These are phyloP conservation scores for Penicillium crystallinum DNA, from an alignment of 495 filamentous ascomycete genomes.

Conservation along the genomic window DNA sequence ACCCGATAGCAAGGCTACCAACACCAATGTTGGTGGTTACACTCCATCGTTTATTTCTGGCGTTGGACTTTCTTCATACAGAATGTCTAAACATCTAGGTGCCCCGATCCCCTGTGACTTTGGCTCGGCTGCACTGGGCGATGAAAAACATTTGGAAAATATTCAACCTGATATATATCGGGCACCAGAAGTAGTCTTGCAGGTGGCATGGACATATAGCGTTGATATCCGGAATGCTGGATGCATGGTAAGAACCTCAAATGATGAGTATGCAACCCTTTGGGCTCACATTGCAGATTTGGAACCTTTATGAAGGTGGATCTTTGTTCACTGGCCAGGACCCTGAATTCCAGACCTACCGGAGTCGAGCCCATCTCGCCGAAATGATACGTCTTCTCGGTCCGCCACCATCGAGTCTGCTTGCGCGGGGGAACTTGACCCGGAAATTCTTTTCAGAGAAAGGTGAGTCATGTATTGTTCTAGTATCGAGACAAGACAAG, in stretches of 20 bases:
- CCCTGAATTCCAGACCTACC: constrained; percentile 24
- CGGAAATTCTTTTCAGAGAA: constrained; percentile 14
- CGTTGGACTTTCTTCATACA: constrained; percentile 42
- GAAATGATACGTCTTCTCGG: constrained; percentile 41
- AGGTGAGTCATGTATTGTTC: constrained; percentile 10
- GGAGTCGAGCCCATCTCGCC: constrained; percentile 37
- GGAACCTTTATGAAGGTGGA: constrained; percentile 25
- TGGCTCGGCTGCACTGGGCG: constrained; percentile 16
- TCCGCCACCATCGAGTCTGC: constrained; percentile 30
- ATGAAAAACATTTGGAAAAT: constrained; percentile 13
- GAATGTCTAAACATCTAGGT: constrained; percentile 25
- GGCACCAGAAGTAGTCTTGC: constrained; percentile 39
- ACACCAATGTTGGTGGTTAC: constrained; percentile 18
- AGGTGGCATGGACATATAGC: constrained; percentile 32
- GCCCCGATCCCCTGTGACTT: constrained; percentile 27
- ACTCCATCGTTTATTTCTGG: constrained; percentile 34
- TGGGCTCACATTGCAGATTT: constrained; percentile 18
- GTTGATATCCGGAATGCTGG: constrained; percentile 44
- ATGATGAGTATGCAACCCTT: not conserved
- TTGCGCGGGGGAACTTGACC: constrained; percentile 21
- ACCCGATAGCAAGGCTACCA: constrained; percentile 24
- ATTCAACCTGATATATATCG: constrained; percentile 38
- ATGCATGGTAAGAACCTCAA: constrained; percentile 34
- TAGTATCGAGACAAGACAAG: not conserved
- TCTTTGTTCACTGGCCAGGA: constrained; percentile 26